Base-by-base conservation (phyloP, 2,329 filamentous ascomycete species). In the Cladobotryum protrusum region DNA sequence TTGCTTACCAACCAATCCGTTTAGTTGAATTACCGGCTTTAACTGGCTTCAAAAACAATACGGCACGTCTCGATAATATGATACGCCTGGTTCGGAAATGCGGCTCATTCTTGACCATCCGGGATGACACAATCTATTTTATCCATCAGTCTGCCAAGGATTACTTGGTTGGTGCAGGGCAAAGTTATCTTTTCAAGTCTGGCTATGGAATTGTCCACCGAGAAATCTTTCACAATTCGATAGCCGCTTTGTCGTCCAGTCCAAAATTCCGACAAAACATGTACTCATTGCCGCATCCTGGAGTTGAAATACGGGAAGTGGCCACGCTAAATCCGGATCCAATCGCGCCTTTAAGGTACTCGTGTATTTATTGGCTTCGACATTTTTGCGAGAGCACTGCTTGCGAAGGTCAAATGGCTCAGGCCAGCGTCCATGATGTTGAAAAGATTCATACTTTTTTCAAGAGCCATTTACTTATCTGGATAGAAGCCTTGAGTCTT, bases 61-160 rank as follows among this genome's bases (percentile, higher is more conserved):
- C 76, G 2, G 15, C 14, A 3, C 7, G 19, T 19, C 9, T 9
- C 2, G 29, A 19, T 3, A 34, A 1, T 24, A 54, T 5, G 24
- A 56, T 47, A 59, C 7, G 65, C 8, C 55, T 72, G 4, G 56
- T 73, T 13, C 29, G 49, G 3, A 14, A 46, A 3, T 75, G 68
- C 52, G 66, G 69, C 29, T 74, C 67, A 5, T 71, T 74, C 45
- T 56, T 74, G 1, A 68, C 61, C 1, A 18, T 69, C 39, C 57
- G 57, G 29, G 47, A 67, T 2, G 48, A 42, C 3, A 57, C 20
- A 0, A 49, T 74, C 6, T 68, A 59, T 42, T 66, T 72, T 50
- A 60, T 75, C 1, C 70, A 75, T 52, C 63, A 72, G 37, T 73
- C 69, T 3, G 72, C 68, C 0, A 72, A 72, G 53, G 70, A 74